Evolutionary conservation across 345 rosid genomes (phyloP), one percentile per base, ranked within the genome.

Genomic region (Hirschfeldia incana): DNA sequence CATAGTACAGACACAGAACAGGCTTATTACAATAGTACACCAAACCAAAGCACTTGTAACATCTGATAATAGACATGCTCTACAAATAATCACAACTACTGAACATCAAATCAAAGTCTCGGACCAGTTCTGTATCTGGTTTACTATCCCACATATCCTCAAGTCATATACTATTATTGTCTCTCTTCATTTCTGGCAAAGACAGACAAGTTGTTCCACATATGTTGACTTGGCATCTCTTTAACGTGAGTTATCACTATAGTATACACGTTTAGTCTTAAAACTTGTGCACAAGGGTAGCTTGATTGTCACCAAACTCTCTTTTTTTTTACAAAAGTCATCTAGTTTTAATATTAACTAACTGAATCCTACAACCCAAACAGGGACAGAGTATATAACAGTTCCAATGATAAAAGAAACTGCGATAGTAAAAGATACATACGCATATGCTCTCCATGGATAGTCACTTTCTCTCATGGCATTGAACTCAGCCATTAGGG

Each of bases 401-500:
- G 81, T 81, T 32, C 98, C 97, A 26, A 85, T 57, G 8, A 67
- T 81, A 60, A 87, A 90, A 3, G 97, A 90, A 36, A 85, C 6
- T 1, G 29, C 60, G 10, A 85, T 84, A 36, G 98, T 90, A 32
- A 75, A 70, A 10, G 72, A 57, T 37, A 88, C 92, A 65, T 94
- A 94, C 4, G 71, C 87, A 74, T 87, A 92, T 5, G 97, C 98
- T 85, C 92, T 90, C 94, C 95, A 88, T 29, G 86, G 86, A 32
- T 82, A 62, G 8, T 69, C 75, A 75, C 97, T 87, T 72, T 85
- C 90, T 77, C 91, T 86, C 98, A 92, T 91, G 5, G 97, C 91
- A 12, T 94, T 81, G 84, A 90, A 94, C 89, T 94, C 98, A 0
- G 97, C 94, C 46, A 92, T 88, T 76, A 94, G 86, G 4, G 98